Base-by-base conservation (phyloP, 179 eudicot species). In the Silene vulgaris region DNA sequence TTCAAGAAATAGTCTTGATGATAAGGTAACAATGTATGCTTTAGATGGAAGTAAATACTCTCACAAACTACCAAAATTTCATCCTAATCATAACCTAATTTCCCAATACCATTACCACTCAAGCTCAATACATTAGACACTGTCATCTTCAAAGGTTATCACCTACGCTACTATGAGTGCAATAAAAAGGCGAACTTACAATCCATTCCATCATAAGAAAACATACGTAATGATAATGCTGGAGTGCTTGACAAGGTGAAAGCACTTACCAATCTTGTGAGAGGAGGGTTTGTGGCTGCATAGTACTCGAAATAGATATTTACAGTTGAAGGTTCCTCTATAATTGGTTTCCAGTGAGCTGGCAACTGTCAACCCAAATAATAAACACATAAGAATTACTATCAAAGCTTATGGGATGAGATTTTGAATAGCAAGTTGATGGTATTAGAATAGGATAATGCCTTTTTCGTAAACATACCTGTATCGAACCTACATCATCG, bases 291-390 rank as follows among this genome's bases (percentile, higher is more conserved):
- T 9, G 81, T 80, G 40, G 81, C 59, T 29, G 87, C 84, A 81
- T 87, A 86, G 77, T 87, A 87, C 61, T 86, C 87, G 78, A 86
- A 87, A 65, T 80, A 87, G 9, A 86, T 77, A 74, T 77, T 82
- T 65, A 86, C 69, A 48, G 90, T 85, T 52, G 88, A 84, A 13
- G 84, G 80, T 56, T 87, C 87, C 78, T 85, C 88, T 43, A 87
- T 52, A 70, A 84, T 63, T 73, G 85, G 28, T 77, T 72, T 82
- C 88, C 90, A 87, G n/a, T 76, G 57, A 20, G 59, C 19, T 45
- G 90, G 86, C 61, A 80, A 59, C 90, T 87, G 81, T 43, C 71
- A 73, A 8, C 67, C 72, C 77, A 45, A 75, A 64, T 40, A 14
- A 57, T 29, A 45, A 77, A 64, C n/a, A 37, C 72, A 73, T 64